These are phyloP conservation scores for Maudiozyma saulgeensis DNA, from an alignment of 805 yeast genomes.

Conservation along the genomic window DNA sequence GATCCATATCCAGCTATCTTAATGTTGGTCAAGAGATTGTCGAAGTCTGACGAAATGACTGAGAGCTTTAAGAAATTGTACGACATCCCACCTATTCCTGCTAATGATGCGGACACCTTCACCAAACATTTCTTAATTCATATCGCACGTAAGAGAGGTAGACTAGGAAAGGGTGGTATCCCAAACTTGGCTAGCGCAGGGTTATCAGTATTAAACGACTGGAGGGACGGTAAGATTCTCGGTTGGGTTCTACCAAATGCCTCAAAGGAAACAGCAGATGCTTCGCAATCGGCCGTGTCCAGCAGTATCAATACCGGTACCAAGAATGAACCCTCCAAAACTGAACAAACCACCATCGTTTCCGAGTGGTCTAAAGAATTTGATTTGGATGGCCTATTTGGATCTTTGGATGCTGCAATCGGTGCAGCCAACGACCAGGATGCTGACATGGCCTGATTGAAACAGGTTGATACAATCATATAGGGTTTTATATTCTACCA, in stretches of 20 bases:
- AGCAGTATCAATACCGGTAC: constrained; percentile 30
- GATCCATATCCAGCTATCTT: constrained; percentile 83
- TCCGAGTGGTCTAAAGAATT: constrained; percentile 87
- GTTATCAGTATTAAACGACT: constrained; percentile 71
- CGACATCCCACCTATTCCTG: constrained; percentile 71
- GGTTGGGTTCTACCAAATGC: constrained; percentile 82
- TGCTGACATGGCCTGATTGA: constrained; percentile 6
- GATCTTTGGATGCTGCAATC: constrained; percentile 31
- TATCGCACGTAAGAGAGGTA: constrained; percentile 85
- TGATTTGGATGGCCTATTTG: constrained; percentile 75
- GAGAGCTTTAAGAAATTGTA: constrained; percentile 65
- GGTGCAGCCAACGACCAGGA: constrained; percentile 19
- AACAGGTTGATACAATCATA: neutral
- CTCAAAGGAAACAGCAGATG: constrained; percentile 31
- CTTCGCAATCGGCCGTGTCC: constrained; percentile 9
- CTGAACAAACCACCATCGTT: constrained; percentile 71
- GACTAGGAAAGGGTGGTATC: constrained; percentile 86
- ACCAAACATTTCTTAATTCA: constrained; percentile 83
- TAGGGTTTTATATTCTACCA: neutral
- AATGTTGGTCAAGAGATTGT: constrained; percentile 62
- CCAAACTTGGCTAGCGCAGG: constrained; percentile 88
- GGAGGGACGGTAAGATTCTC: constrained; percentile 92
- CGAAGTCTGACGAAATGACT: constrained; percentile 68
- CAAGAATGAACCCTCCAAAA: constrained; percentile 35
- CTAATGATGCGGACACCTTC: constrained; percentile 61